Evolutionary conservation across 345 rosid genomes (phyloP), one percentile per base, ranked within the genome.

Genomic region (Cardamine occulta): DNA sequence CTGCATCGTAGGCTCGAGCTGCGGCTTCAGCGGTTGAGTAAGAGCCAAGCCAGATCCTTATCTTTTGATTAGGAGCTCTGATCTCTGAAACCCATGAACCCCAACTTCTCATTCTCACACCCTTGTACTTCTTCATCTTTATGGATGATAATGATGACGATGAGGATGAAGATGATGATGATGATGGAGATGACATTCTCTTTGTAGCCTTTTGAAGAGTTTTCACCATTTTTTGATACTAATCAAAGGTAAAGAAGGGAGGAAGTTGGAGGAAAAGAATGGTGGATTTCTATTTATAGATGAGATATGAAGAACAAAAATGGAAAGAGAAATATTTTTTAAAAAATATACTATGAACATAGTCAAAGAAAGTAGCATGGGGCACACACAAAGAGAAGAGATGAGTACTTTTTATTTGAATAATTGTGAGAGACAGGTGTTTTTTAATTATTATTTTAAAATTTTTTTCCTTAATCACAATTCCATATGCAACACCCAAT

Each of bases 71-170:
- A 19, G 99, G 99, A 44, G 99, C 96, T 68, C 99, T 87, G 53
- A 95, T 95, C 80, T 95, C 99, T 9, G 99, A 90, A 2, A 95
- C 99, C 97, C 97, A 95, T 0, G 99, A 95, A 1, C 99, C 97
- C 99, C 99, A 95, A 39, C 92, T 94, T 59, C 99, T 91, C 98
- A 91, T 94, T 77, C 98, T 86, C 35, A 91, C 98, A 53, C 97
- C 99, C 79, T 87, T 95, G 82, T 81, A 95, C 86, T 89, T 95
- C 89, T 81, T 93, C 64, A 78, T 87, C 79, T 52, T 28, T 60
- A 17, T 67, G 13, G 82, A 68, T 35, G 82, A 62, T 35, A 81
- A 53, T 21, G 83, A 67, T 57, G 82, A 44, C 8, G 84, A 42
- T 9, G 79, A 62, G 8, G 75, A 61, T 12, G 74, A 49, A 19